A percentile compares a stretch with the other conserved stretches of the same genome.
Conservation (phyloP, 2,329 filamentous ascomycete species). For the Beauveria varroae region DNA sequence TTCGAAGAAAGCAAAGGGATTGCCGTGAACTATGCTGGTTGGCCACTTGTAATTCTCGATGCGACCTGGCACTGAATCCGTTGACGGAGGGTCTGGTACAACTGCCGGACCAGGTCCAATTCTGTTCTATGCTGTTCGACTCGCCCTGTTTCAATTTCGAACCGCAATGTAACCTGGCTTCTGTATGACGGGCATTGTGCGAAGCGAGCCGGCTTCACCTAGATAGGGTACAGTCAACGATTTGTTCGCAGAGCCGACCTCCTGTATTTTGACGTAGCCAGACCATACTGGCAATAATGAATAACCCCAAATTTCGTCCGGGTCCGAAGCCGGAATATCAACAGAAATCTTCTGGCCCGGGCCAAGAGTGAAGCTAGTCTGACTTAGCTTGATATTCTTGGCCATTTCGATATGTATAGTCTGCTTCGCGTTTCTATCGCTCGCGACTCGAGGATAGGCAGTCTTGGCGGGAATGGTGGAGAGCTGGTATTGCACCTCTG, state of each 20-base stretch:
- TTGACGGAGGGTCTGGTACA: conserved; percentile 22
- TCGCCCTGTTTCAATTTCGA: background rate
- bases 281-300: conserved; percentile 37
- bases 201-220: conserved; percentile 22
- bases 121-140: conserved; percentile 21
- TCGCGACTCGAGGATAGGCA: no score
- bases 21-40: conserved; percentile 28
- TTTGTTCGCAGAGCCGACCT: conserved; percentile 23
- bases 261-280: conserved; percentile 33
- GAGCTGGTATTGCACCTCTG: no score
- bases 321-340: conserved; percentile 35
- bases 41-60: conserved; percentile 21
- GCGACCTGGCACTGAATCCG: conserved; percentile 18
- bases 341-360: conserved; percentile 35
- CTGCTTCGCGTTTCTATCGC: no score
- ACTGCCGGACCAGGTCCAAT: conserved; percentile 24
- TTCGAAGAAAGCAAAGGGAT: conserved; percentile 33
- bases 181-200: background rate
- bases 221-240: conserved; percentile 31
- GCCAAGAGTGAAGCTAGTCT: conserved; percentile 17
- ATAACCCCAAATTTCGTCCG: conserved; percentile 25
- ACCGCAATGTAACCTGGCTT: background rate
- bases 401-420: no score
- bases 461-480: no score
- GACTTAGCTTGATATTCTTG: no score